Percentiles rank a stretch among this genome's conserved stretches.
phyloP scores from a whole-genome alignment of 495 filamentous ascomycete species.

The Massariosphaeria phaeospora region DNA sequence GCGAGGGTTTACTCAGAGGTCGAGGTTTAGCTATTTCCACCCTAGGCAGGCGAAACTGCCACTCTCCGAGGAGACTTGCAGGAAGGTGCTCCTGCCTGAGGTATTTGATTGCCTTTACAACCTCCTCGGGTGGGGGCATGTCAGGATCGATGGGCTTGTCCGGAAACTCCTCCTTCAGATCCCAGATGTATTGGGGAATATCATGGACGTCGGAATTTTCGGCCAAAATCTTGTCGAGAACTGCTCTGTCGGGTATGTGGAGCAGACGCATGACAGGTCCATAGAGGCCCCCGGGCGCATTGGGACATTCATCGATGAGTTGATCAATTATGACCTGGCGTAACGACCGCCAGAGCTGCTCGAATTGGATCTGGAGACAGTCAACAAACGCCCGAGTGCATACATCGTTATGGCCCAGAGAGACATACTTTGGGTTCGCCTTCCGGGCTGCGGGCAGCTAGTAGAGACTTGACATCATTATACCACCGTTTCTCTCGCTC shows the following conservation, averaged over 20 bases:
- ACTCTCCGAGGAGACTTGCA: constrained; percentile 7
- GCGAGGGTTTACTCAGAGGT: not conserved
- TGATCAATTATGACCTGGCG: constrained; percentile 5
- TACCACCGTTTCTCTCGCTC: not conserved
- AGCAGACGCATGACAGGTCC: not conserved
- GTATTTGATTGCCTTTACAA: constrained; percentile 6
- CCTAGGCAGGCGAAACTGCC: not conserved
- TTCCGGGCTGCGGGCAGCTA: too few species aligned
- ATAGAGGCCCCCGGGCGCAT: not conserved
- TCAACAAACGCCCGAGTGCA: too few species aligned
- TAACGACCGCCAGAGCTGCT: not conserved
- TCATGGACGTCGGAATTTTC: constrained; percentile 1
- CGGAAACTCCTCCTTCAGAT: not conserved
- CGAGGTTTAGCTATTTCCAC: not conserved
- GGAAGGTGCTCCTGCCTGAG: constrained; percentile 7
- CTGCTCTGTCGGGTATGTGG: not conserved
- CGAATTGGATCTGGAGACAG: not conserved
- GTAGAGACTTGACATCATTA: not conserved
- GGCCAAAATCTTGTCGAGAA: not conserved
- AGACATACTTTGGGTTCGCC: too few species aligned
- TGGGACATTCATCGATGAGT: not conserved
- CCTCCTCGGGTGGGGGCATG: not conserved
- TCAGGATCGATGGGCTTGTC: constrained; percentile 12
- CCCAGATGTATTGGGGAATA: not conserved
- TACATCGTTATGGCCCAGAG: too few species aligned